Evolutionary conservation across 495 filamentous ascomycete species (phyloP), one percentile per base, ranked within the genome.

Genomic region (Neurospora sp.): DNA sequence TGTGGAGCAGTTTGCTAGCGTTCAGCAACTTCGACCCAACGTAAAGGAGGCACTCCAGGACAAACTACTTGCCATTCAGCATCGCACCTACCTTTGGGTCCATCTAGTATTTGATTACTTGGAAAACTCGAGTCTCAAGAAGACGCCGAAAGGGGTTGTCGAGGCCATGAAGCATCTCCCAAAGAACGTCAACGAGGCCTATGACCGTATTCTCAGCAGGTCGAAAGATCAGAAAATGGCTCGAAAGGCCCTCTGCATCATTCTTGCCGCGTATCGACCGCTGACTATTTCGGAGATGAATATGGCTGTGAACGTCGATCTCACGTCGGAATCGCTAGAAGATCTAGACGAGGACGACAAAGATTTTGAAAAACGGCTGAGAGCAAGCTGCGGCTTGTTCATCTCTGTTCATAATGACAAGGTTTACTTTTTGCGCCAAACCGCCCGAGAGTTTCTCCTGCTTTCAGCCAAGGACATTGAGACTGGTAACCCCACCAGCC

Each of bases 391-490:
- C 68, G 80, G 80, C 4, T 73, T 75, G 31, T 78, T 76, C 71
- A 71, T 75, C 69, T 75, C 73, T 9, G 68, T 75, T 69, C 69
- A 75, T 14, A 22, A 74, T 71, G 76, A 68, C 14, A 79, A 73
- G 38, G 39, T 80, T 18, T 76, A 80, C 61, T 76, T 80, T 10
- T 53, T 80, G 27, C 78, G 79, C 68, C 77, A 80, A 44, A 80
- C 78, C 6, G 78, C 75, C 11, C 71, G 76, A 38, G 78, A 80
- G 44, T 80, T 27, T 70, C 73, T 80, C 7, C 48, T 48, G 9
- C 10, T n/a, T 20, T 8, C 18, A 20, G 20, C 7, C n/a, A 9
- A 20, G 0, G 31, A 31, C 31, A 31, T 2, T 31, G 31, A 31
- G 31, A 31, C 31, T 31, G 31, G 31, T 31, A 31, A 2, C 31